Evolutionary conservation across 352 stramenopile genomes (phyloP), one percentile per base, ranked within the genome.

Genomic region (Pythium phragmitis): DNA sequence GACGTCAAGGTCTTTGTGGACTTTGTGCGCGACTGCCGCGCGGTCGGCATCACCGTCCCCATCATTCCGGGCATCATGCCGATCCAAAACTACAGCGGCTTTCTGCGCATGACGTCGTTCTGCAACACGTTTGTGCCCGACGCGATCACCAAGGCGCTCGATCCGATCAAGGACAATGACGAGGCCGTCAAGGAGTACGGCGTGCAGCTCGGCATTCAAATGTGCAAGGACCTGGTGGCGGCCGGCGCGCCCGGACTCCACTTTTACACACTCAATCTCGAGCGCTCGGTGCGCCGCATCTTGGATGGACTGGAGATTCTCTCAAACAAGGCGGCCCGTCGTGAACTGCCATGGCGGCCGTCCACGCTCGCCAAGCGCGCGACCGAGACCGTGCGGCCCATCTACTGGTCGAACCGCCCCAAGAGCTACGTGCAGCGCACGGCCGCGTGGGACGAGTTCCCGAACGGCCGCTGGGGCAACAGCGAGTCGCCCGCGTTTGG

Each of bases 61-160:
- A 96, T 99, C 69, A 90, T 99, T 36, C 98, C 98, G 2, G 98
- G 98, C 28, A 94, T 99, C 71, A 99, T 99, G 97, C 98, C 96
- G 41, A 98, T 99, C 72, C 98, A 99, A 70, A 97, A 92, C 59
- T 99, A 98, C 73, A 85, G 86, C 46, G 97, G 97, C 42, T 99
- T 99, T 73, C 87, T 96, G 68, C 98, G 97, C 66, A 99, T 99
- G 98, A 98, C 92, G 21, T 94, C 92, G 70, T 99, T 98, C 79
- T 89, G 80, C 65, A 98, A 98, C 77, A 98, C 96, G 11, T 87
- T 87, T 39, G 97, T 99, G 55, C 96, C 97, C 1, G 73, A 88
- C 26, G 75, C 77, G 30, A 85, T 98, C 56, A 80, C 81, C 28
- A 68, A 89, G 45, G 79, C 83, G 28, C 73, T 98, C n/a, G 82